Evolutionary conservation across 1,284 basidiomycete species (phyloP).

Genomic region (Amylostereum areolatum): DNA sequence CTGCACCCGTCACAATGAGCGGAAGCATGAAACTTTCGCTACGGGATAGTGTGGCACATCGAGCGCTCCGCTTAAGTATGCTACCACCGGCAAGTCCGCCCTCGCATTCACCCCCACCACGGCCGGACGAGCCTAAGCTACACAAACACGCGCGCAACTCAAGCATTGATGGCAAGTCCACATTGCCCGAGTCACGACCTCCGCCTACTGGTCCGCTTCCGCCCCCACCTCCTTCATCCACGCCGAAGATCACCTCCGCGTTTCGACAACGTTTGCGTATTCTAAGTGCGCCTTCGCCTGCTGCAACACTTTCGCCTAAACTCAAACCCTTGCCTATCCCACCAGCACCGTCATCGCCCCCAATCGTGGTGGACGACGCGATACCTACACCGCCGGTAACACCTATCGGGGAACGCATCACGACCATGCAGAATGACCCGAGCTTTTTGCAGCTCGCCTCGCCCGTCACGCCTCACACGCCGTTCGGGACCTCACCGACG

Average conservation of each 20-base stretch:
- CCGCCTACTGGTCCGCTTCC: conserved; percentile 37
- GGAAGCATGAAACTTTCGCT: conserved; percentile 34
- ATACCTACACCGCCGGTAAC: conserved; percentile 22
- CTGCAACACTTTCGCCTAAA: conserved; percentile 16
- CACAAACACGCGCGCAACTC: conserved; percentile 31
- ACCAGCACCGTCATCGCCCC: conserved; percentile 13
- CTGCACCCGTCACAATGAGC: conserved; percentile 17
- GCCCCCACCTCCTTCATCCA: conserved; percentile 21
- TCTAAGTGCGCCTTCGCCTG: conserved; percentile 47
- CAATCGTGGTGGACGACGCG: conserved; percentile 6
- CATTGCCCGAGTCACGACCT: conserved; percentile 31
- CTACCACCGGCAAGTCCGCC: conserved; percentile 60
- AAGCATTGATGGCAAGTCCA: conserved; percentile 29
- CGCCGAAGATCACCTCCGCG: conserved; percentile 32
- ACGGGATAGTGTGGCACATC: conserved; percentile 46
- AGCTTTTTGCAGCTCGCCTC: conserved; percentile 47
- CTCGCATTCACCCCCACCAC: conserved; percentile 45
- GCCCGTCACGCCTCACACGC: conserved; percentile 34
- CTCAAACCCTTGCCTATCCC: conserved; percentile 8
- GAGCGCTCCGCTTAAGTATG: conserved; percentile 52
- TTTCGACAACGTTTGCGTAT: conserved; percentile 58
- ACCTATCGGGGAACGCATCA: conserved; percentile 56
- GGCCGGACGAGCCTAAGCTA: conserved; percentile 45
- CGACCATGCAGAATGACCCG: conserved; percentile 45
- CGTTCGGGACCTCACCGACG: conserved; percentile 17